Evolutionary conservation across 371 early-diverging fungal species (phyloP), one percentile per base, ranked within the genome.

Genomic region (Rhizopus microsporus): DNA sequence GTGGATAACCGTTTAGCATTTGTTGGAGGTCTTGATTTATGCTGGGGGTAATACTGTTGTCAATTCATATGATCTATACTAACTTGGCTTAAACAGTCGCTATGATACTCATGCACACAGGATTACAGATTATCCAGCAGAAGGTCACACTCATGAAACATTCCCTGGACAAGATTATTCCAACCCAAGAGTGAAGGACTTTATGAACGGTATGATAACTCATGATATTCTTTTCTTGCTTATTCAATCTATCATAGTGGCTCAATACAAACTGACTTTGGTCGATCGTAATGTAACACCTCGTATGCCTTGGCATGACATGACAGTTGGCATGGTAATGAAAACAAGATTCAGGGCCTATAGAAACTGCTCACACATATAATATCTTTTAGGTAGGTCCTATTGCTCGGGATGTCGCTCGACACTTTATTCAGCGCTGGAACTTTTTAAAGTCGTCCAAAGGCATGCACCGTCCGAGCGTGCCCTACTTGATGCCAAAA

Each of bases 301-400:
- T n/a, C 86, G 96, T 47, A 92, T 97, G 94, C 95, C 96, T 13
- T 97, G 97, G 97, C 96, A 96, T 72, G 97, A 97, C 59, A 83
- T 95, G 33, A 84, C 86, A 5, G 74, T 88, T 57, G 86, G 79
- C 42, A 78, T 91, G 76, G 82, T 73, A 61, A 59, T 54, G 67
- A n/a, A 37, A 6, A 54, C 1, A 31, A 5, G 54, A 50, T 1
- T 23, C 23, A 23, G 23, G 0, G 23, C 23, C 47, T 5, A 37
- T 13, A 8, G 7, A 51, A 42, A 52, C n/a, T 10, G n/a, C 34
- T 7, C 10, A 34, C 23, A 23, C 23, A 23, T 23, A 23, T 23
- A 23, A 33, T 8, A 15, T 9, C 8, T 12, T 43, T 23, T 57
- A 77, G 77, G 73, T 84, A 3, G 94, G 93, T 3, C 85, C 80